Conservation (phyloP, 2,329 filamentous ascomycete species). For the Botrytis squamosa region DNA sequence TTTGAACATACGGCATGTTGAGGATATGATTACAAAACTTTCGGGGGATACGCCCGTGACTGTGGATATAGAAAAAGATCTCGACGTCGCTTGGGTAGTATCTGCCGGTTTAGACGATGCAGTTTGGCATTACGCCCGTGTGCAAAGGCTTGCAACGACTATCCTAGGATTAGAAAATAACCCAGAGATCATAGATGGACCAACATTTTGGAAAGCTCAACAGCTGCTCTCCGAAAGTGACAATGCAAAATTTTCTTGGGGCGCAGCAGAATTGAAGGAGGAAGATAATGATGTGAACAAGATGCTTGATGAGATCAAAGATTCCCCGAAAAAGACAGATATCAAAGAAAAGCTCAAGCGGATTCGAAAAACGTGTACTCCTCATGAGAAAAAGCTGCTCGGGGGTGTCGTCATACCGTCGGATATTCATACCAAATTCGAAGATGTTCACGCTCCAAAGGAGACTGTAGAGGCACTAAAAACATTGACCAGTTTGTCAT, state of each 20-base stretch:
- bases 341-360: conserved; percentile 46
- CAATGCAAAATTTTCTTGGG: conserved; percentile 46
- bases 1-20: conserved; percentile 65
- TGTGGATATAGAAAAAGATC: conserved; percentile 34
- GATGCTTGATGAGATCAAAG: conserved; percentile 31
- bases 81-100: conserved; percentile 32
- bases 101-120: conserved; percentile 47
- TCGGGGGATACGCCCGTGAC: conserved; percentile 30
- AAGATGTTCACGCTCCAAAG: conserved; percentile 76
- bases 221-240: conserved; percentile 47
- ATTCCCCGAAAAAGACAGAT: conserved; percentile 39
- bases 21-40: conserved; percentile 54
- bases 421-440: conserved; percentile 83
- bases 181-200: conserved; percentile 38
- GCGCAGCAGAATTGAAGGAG: conserved; percentile 43
- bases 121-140: conserved; percentile 58
- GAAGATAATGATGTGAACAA: conserved; percentile 39
- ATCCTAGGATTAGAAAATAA: conserved; percentile 45
- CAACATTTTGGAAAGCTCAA: conserved; percentile 42
- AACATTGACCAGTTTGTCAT: conserved; percentile 81
- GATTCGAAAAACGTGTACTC: conserved; percentile 59
- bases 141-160: conserved; percentile 58
- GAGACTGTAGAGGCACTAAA: conserved; percentile 87
- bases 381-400: conserved; percentile 80
- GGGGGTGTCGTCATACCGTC: conserved; percentile 77